These are phyloP conservation scores for Acanthamoeba sp. DNA, from an alignment of 208 protist genomes.

Conservation along the genomic window DNA sequence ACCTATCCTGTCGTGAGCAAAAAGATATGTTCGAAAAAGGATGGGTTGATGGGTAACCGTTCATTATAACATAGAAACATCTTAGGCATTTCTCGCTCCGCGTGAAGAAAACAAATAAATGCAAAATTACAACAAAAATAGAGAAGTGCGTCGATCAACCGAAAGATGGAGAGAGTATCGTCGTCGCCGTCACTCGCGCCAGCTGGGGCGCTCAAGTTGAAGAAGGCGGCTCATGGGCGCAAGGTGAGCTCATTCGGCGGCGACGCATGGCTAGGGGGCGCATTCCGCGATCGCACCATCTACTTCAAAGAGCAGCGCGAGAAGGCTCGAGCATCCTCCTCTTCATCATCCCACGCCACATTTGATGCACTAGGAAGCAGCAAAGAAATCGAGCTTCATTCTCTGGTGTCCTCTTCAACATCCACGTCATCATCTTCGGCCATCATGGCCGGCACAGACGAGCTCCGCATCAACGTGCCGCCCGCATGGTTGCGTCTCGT, in stretches of 20 bases:
- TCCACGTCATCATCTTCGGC: background rate
- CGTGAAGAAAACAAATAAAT: no score
- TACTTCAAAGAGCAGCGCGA: constrained; percentile 57
- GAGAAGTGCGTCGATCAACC: no score
- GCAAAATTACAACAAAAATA: no score
- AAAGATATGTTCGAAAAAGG: no score
- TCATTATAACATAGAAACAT: no score
- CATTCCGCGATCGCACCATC: background rate
- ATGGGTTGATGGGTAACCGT: no score
- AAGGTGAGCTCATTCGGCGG: background rate
- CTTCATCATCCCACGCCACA: background rate
- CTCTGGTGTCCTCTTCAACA: background rate
- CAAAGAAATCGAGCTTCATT: background rate
- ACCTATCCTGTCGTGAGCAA: no score
- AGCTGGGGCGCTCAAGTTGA: background rate
- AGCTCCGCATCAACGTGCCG: constrained; percentile 24
- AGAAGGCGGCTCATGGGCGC: background rate
- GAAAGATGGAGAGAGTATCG: background rate
- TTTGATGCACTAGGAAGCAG: background rate
- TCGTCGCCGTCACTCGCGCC: background rate
- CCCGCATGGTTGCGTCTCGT: constrained; percentile 34
- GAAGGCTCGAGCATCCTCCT: background rate
- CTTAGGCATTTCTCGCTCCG: no score
- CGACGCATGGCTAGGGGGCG: background rate
- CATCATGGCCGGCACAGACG: constrained; percentile 1